Conservation (phyloP, 2,329 filamentous ascomycete genomes). For the Exophiala aquamarina region DNA sequence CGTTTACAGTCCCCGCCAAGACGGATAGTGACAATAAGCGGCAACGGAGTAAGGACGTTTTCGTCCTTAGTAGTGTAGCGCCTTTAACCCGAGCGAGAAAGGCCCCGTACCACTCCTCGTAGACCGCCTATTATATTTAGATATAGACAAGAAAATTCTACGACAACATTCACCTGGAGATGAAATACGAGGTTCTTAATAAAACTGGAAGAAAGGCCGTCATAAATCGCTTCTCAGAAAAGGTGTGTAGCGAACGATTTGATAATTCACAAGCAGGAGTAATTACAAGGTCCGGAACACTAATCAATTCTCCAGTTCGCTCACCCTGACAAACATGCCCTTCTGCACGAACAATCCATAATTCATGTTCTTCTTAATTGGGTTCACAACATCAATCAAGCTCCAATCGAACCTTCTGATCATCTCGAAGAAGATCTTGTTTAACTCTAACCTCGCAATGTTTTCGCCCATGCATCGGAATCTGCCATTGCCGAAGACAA, state of each 20-base stretch:
- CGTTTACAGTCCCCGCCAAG: neutral
- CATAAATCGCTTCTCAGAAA: too few relatives aligned
- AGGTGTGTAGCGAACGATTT: too few relatives aligned
- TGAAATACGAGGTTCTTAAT: too few relatives aligned
- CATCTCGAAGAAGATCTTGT: conserved; percentile 27
- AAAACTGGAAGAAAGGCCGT: too few relatives aligned
- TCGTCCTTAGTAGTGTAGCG: conserved; percentile 1
- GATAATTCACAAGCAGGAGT: too few relatives aligned
- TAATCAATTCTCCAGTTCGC: conserved; percentile 8
- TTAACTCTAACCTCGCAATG: conserved; percentile 34
- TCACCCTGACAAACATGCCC: conserved; percentile 17
- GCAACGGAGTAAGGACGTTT: conserved; percentile 1
- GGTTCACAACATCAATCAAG: conserved; percentile 5
- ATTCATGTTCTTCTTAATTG: conserved; percentile 11
- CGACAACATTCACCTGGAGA: too few relatives aligned
- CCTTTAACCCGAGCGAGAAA: conserved; percentile 1
- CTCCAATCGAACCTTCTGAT: conserved; percentile 26
- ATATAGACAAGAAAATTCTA: neutral
- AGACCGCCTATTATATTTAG: neutral
- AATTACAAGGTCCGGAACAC: too few relatives aligned
- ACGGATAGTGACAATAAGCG: neutral
- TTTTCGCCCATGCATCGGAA: conserved; percentile 36
- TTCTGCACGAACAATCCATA: conserved; percentile 21
- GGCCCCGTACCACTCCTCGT: conserved; percentile 1
- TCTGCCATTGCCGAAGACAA: conserved; percentile 29